Conservation (phyloP, 2,329 filamentous ascomycete species). For the Trichoderma atrobrunneum region DNA sequence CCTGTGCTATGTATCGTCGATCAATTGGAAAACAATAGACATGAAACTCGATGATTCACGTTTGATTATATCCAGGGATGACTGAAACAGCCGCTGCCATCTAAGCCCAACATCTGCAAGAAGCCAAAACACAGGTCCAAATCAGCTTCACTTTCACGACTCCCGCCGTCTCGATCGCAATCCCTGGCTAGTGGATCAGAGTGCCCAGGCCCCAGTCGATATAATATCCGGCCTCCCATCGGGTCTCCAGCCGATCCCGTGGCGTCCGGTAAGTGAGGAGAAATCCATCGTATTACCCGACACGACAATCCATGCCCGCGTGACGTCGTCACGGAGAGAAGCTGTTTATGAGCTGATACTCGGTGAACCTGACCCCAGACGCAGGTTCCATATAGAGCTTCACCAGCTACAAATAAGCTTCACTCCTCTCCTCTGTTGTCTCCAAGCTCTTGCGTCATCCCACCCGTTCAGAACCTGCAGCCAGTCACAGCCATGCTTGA, state of each 20-base stretch:
- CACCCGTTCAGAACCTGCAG: background rate
- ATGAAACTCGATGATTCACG: background rate
- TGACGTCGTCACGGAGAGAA: slow-evolving; percentile 12
- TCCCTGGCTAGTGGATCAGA: slow-evolving; percentile 3
- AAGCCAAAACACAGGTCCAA: background rate
- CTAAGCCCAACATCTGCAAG: background rate
- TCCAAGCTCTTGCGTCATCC: background rate
- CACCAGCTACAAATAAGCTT: slow-evolving; percentile 5
- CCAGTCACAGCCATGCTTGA: slow-evolving; percentile 27
- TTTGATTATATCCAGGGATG: background rate
- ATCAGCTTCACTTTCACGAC: background rate
- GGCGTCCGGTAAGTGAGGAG: slow-evolving; percentile 18
- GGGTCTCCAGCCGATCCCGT: slow-evolving; percentile 18
- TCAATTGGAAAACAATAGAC: background rate
- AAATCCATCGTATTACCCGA: slow-evolving; percentile 7
- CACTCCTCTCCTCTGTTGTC: background rate
- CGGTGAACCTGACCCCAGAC: background rate
- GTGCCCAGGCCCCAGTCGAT: slow-evolving; percentile 6
- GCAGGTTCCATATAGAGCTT: background rate
- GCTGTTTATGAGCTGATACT: background rate
- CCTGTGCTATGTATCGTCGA: background rate
- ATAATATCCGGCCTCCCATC: slow-evolving; percentile 3
- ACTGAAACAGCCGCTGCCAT: background rate
- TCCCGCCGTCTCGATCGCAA: background rate
- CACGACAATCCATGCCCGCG: slow-evolving; percentile 3